phyloP scores from a whole-genome alignment of 2,329 filamentous ascomycete species.

The Sporothrix pseudoabietina region DNA sequence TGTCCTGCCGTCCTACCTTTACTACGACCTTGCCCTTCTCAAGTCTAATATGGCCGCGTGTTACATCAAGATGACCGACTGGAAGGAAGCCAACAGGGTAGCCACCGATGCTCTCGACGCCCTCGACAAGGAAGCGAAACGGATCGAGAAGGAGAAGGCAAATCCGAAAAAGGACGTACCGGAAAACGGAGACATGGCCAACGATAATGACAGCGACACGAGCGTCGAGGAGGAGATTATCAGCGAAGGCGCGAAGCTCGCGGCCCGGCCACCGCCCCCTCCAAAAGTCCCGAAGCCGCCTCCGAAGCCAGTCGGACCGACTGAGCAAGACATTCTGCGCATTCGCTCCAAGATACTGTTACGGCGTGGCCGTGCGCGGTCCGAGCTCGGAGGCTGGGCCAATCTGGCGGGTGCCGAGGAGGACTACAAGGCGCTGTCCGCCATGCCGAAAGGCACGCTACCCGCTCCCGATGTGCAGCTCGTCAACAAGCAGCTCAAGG shows the following conservation, averaged over 20 bases:
- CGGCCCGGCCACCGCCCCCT: constrained; percentile 42
- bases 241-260: constrained; percentile 58
- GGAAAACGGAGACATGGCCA: constrained; percentile 53
- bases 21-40: constrained; percentile 85
- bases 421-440: constrained; percentile 72
- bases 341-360: constrained; percentile 83
- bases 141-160: constrained; percentile 50
- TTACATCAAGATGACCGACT: constrained; percentile 79
- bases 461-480: constrained; percentile 66
- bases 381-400: constrained; percentile 74
- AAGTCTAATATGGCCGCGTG: constrained; percentile 89
- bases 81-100: constrained; percentile 76
- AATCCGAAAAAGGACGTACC: constrained; percentile 40
- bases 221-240: constrained; percentile 60
- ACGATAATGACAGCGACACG: constrained; percentile 57
- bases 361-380: constrained; percentile 72
- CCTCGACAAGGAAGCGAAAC: constrained; percentile 60
- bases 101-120: constrained; percentile 73
- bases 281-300: constrained; percentile 25
- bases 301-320: constrained; percentile 35
- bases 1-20: constrained; percentile 78
- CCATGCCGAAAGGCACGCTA: constrained; percentile 50
- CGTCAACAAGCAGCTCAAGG: constrained; percentile 65
- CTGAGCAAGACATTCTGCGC: constrained; percentile 65
- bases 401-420: constrained; percentile 74